A percentile compares a stretch with the other conserved stretches of the same genome.
Evolutionary conservation across 164 flowering plant species (phyloP).

Genomic region (Vitis vinifera): ASM3070453v1 NC_081819.1:19931501-19932000

Average conservation of each 20-base stretch:
- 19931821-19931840: slow-evolving; percentile 84
- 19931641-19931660: slow-evolving; percentile 66
- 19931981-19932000: slow-evolving; percentile 38
- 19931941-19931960: slow-evolving; percentile 73
- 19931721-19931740: slow-evolving; percentile 31
- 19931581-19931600: slow-evolving; percentile 49
- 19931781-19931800: slow-evolving; percentile 56
- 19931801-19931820: slow-evolving; percentile 66
- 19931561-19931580: slow-evolving; percentile 79
- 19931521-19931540: slow-evolving; percentile 63
- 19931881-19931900: slow-evolving; percentile 67
- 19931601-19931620: slow-evolving; percentile 55
- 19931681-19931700: slow-evolving; percentile 64
- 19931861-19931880: slow-evolving; percentile 64
- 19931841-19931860: slow-evolving; percentile 80
- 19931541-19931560: slow-evolving; percentile 72
- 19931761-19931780: slow-evolving; percentile 64
- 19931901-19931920: slow-evolving; percentile 76
- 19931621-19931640: slow-evolving; percentile 82
- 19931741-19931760: slow-evolving; percentile 46
- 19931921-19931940: slow-evolving; percentile 50
- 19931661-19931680: slow-evolving; percentile 37
- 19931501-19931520: slow-evolving; percentile 46
- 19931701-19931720: slow-evolving; percentile 73
- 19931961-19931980: slow-evolving; percentile 53